Evolutionary conservation across 2,329 filamentous ascomycete species (phyloP).

Genomic region (Xylaria hypoxylon): DNA sequence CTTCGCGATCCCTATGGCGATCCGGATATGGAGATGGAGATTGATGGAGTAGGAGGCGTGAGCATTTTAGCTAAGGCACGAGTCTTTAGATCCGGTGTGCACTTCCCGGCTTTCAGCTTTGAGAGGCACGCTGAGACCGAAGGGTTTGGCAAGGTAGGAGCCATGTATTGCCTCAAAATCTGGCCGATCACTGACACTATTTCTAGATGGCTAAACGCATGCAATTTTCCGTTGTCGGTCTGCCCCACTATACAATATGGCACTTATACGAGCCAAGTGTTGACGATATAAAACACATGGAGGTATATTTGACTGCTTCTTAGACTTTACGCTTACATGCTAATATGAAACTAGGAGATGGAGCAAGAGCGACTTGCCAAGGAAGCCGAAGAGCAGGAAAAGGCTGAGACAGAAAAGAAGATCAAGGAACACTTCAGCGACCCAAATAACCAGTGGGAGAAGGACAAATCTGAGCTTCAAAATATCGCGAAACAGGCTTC

Average conservation of each 20-base stretch:
- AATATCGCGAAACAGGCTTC: slow-evolving; percentile 70
- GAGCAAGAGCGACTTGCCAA: slow-evolving; percentile 83
- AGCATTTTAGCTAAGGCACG: slow-evolving; percentile 96
- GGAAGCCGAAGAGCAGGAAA: slow-evolving; percentile 82
- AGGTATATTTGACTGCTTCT: slow-evolving; percentile 60
- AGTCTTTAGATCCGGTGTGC: slow-evolving; percentile 93
- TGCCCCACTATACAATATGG: slow-evolving; percentile 99
- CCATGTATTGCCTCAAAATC: slow-evolving; percentile 25
- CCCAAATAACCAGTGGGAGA: slow-evolving; percentile 83
- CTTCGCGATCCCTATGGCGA: slow-evolving; percentile 96
- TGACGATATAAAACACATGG: slow-evolving; percentile 97
- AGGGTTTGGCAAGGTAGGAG: slow-evolving; percentile 91
- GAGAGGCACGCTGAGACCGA: slow-evolving; percentile 99
- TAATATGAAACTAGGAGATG: slow-evolving; percentile 75
- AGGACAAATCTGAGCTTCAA: slow-evolving; percentile 85
- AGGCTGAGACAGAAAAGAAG: slow-evolving; percentile 78
- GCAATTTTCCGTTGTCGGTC: slow-evolving; percentile 92
- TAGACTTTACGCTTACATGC: slow-evolving; percentile 5
- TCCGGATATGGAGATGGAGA: slow-evolving; percentile 99
- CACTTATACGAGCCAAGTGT: slow-evolving; percentile 99
- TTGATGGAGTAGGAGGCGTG: slow-evolving; percentile 96
- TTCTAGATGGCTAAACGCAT: slow-evolving; percentile 94
- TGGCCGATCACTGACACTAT: slow-evolving; percentile 34
- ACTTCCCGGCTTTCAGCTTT: slow-evolving; percentile 98
- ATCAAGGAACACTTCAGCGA: slow-evolving; percentile 85